Percentiles rank a stretch among this genome's conserved stretches.
phyloP scores from a whole-genome alignment of 2,329 filamentous ascomycete species.

The Neofusicoccum kwambonambiense region DNA sequence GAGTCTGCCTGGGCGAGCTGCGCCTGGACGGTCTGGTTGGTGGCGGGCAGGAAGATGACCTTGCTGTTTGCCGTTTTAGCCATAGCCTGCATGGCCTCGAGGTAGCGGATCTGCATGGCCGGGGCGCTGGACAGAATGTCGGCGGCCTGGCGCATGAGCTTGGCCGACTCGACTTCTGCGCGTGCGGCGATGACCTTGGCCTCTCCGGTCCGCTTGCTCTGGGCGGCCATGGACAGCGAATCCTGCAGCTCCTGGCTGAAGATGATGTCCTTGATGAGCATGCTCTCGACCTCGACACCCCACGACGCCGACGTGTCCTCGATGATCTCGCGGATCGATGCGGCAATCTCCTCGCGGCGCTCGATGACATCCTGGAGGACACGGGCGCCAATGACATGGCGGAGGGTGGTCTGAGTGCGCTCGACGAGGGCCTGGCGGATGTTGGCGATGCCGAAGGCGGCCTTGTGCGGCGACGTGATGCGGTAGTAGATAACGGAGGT shows the following conservation, averaged over 20 bases:
- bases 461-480: slow-evolving; percentile 92
- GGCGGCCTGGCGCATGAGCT: slow-evolving; percentile 85
- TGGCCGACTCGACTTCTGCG: slow-evolving; percentile 93
- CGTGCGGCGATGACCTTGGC: slow-evolving; percentile 97
- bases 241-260: slow-evolving; percentile 96
- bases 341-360: slow-evolving; percentile 93
- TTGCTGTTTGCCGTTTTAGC: slow-evolving; percentile 88
- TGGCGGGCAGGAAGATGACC: slow-evolving; percentile 75
- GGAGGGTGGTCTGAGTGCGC: slow-evolving; percentile 94
- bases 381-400: slow-evolving; percentile 92
- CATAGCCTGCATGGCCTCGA: slow-evolving; percentile 99
- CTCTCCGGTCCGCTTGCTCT: slow-evolving; percentile 97
- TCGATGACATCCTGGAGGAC: slow-evolving; percentile 98
- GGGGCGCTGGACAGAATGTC: slow-evolving; percentile 89
- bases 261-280: slow-evolving; percentile 99
- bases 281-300: slow-evolving; percentile 95
- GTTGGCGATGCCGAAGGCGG: slow-evolving; percentile 93
- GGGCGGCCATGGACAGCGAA: slow-evolving; percentile 94
- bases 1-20: slow-evolving; percentile 48
- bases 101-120: slow-evolving; percentile 97
- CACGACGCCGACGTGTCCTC: slow-evolving; percentile 91
- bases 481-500: slow-evolving; percentile 99
- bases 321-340: slow-evolving; percentile 94
- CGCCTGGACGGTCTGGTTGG: slow-evolving; percentile 60
- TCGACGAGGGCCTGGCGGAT: slow-evolving; percentile 95